A percentile compares a stretch with the other conserved stretches of the same genome.
Conservation (phyloP, 1,284 basidiomycete genomes). For the Cryptococcus wingfieldii region DNA sequence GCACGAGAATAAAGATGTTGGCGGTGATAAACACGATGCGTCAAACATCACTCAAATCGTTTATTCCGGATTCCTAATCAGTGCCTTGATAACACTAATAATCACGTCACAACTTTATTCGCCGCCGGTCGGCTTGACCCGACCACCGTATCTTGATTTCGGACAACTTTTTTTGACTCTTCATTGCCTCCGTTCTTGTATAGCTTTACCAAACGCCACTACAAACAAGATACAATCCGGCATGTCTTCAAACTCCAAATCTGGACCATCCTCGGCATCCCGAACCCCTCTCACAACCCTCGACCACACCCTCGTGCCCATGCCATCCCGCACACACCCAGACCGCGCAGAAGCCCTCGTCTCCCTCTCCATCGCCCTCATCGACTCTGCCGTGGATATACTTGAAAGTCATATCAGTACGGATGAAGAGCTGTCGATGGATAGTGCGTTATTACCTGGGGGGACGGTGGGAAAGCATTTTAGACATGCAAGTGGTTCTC, state of each 20-base stretch:
- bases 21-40: no score
- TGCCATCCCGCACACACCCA: slow-evolving; percentile 13
- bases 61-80: no score
- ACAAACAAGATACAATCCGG: background rate
- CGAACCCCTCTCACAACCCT: slow-evolving; percentile 10
- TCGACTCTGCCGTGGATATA: slow-evolving; percentile 37
- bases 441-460: slow-evolving; percentile 38
- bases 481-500: slow-evolving; percentile 31
- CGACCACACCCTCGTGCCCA: slow-evolving; percentile 19
- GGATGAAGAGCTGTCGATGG: slow-evolving; percentile 31
- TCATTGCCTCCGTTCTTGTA: background rate
- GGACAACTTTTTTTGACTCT: background rate
- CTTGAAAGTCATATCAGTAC: slow-evolving; percentile 20
- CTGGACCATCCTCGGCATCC: slow-evolving; percentile 1
- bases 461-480: slow-evolving; percentile 44
- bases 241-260: background rate
- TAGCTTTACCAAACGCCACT: background rate
- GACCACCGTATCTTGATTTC: no score
- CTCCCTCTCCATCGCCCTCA: slow-evolving; percentile 31
- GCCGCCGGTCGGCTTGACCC: background rate
- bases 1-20: no score
- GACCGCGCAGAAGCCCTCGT: slow-evolving; percentile 32
- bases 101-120: background rate
- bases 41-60: no score
- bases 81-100: no score